Evolutionary conservation across 1,284 basidiomycete species (phyloP).

Genomic region (Ceratobasidium sp.): DNA sequence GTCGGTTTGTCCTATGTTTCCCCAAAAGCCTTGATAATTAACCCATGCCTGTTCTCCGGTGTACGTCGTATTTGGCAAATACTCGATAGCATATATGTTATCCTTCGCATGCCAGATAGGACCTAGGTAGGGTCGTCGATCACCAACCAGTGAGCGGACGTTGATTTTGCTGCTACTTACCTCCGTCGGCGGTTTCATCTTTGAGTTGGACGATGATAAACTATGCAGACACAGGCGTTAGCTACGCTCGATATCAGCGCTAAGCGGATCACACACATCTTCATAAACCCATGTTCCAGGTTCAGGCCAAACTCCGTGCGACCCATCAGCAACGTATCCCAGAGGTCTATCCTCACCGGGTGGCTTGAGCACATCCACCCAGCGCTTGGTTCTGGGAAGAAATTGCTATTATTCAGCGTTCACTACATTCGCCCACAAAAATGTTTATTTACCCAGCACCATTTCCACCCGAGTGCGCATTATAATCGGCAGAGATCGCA

Average conservation of each 20-base stretch:
- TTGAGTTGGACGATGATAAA: conserved; percentile 39
- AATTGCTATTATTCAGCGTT: background rate
- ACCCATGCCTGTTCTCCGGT: conserved; percentile 37
- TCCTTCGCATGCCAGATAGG: conserved; percentile 38
- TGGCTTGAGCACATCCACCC: conserved; percentile 42
- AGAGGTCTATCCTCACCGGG: conserved; percentile 41
- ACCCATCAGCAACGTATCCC: conserved; percentile 40
- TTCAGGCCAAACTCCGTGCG: conserved; percentile 42
- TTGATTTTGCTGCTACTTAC: background rate
- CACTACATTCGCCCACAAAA: background rate
- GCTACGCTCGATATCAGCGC: background rate
- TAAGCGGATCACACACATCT: background rate
- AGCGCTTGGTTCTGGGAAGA: conserved; percentile 24
- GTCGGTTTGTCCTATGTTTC: conserved; percentile 32
- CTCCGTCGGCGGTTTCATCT: conserved; percentile 38
- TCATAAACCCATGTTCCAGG: conserved; percentile 23
- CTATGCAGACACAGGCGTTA: background rate
- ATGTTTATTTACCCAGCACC: conserved; percentile 30
- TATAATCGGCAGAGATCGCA: conserved; percentile 43
- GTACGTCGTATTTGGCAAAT: conserved; percentile 18
- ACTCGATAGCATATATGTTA: conserved; percentile 40
- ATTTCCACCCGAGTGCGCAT: conserved; percentile 37
- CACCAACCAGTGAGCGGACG: background rate
- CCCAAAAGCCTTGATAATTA: conserved; percentile 42
- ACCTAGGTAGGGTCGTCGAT: background rate